Evolutionary conservation across 768 basidiomycete species (phyloP), one percentile per base, ranked within the genome.

Genomic region (Lactifluus rugatus): DNA sequence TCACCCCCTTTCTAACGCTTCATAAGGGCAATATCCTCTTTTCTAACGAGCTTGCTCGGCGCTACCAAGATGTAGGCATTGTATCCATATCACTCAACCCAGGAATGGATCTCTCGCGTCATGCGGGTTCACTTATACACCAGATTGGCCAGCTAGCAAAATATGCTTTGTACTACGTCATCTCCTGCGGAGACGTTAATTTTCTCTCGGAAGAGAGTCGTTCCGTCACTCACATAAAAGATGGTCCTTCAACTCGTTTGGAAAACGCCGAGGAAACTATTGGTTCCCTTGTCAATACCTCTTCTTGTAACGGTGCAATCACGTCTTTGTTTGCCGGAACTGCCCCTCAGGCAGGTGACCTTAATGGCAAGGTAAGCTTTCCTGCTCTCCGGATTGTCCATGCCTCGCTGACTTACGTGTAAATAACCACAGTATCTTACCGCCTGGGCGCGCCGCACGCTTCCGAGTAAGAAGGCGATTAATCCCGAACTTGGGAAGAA

Each of bases 41-140:
- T 36, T 59, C 68, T 3, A 62, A 62, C 26, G 68, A 68, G 49
- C 61, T 71, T 37, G 68, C 65, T 1, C 48, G 65, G 14, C 62
- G 66, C 31, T 66, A 67, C 48, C 66, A 59, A 2, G 64, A 58
- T 46, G 60, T 64, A 4, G 47, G 47, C 44, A 61, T 71, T 39
- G 63, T 68, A 2, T 64, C 68, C 2, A 66, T 42, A 32, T 48
- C 52, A 19, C 32, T 62, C 19, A n/a, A 53, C 19, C 21, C 52
- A n/a, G 61, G 58, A n/a, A n/a, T n/a, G n/a, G n/a, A n/a, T n/a
- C n/a, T n/a, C n/a, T n/a, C n/a, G n/a, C n/a, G n/a, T n/a, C 37
- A 57, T 13, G 17, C 54, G 34, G 32, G 28, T 7, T 28, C 36
- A 14, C 19, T 62, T 2, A 1, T 39, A 10, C 14, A 31, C 2